Evolutionary conservation across 441 rosid genomes (phyloP).

Genomic region (Populus hybrid): DNA sequence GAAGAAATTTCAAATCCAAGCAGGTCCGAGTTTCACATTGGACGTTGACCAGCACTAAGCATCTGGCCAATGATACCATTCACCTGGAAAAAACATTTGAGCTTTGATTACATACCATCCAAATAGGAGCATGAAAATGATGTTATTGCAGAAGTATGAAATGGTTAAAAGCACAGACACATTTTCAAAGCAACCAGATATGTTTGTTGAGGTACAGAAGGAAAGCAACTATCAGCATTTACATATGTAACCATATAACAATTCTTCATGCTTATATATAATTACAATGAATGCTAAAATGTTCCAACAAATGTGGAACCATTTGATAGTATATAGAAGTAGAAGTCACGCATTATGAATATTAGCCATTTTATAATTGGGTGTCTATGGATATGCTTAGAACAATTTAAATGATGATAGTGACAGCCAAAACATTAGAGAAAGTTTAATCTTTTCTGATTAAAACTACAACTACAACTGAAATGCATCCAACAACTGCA

Average conservation of each 20-base stretch:
- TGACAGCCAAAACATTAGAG: background rate
- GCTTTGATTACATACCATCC: background rate
- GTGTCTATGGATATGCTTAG: background rate
- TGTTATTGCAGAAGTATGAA: background rate
- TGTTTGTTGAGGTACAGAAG: background rate
- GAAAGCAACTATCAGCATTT: background rate
- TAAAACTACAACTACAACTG: background rate
- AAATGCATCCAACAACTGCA: background rate
- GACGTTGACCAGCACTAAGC: constrained; percentile 78
- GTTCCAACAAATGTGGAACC: background rate
- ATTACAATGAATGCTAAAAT: background rate
- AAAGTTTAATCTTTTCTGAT: background rate
- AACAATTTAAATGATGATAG: background rate
- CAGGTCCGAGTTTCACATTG: constrained; percentile 38
- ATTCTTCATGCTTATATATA: background rate
- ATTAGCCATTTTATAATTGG: background rate
- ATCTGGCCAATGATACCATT: constrained; percentile 78
- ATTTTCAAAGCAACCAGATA: background rate
- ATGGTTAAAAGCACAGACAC: background rate
- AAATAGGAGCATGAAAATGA: background rate
- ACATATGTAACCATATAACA: background rate
- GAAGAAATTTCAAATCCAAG: constrained; percentile 1
- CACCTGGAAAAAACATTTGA: constrained; percentile 42
- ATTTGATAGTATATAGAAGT: background rate
- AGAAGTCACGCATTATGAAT: background rate